Percentiles rank a stretch among this genome's conserved stretches.
Conservation (phyloP, 768 basidiomycete genomes). For the Pholiota microspora region DNA sequence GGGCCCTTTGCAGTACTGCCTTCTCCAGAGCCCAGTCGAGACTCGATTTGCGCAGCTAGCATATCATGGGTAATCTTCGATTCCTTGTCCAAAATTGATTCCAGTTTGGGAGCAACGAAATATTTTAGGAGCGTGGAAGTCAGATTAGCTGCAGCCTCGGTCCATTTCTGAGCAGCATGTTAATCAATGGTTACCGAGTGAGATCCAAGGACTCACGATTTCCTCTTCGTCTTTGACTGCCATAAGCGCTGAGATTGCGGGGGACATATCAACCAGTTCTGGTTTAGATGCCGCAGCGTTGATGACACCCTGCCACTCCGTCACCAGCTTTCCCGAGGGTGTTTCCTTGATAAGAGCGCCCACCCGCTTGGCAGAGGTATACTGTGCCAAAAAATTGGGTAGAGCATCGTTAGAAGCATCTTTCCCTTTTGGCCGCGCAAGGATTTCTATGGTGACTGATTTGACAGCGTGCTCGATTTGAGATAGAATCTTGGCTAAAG, state of each 20-base stretch:
- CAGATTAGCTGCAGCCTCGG: constrained; percentile 69
- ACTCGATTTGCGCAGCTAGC: constrained; percentile 84
- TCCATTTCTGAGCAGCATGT: constrained; percentile 58
- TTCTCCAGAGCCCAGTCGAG: constrained; percentile 82
- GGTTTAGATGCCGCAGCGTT: constrained; percentile 56
- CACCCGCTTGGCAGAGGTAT: constrained; percentile 60
- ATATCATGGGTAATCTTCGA: constrained; percentile 88
- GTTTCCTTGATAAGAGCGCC: constrained; percentile 82
- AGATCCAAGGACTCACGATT: constrained; percentile 50
- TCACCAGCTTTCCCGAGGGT: constrained; percentile 80
- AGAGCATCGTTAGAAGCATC: constrained; percentile 75
- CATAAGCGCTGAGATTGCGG: constrained; percentile 75
- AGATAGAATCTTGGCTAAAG: constrained; percentile 77
- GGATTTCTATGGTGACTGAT: constrained; percentile 68
- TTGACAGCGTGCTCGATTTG: constrained; percentile 65
- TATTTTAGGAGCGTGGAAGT: constrained; percentile 84
- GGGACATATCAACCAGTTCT: constrained; percentile 75
- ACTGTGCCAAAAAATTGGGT: constrained; percentile 61
- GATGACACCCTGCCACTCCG: constrained; percentile 79
- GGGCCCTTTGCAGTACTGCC: constrained; percentile 77
- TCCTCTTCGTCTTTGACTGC: constrained; percentile 92
- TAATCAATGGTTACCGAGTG: constrained; percentile 2
- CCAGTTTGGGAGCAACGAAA: constrained; percentile 85
- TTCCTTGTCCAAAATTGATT: constrained; percentile 89
- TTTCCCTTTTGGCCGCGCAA: constrained; percentile 77